A percentile compares a stretch with the other conserved stretches of the same genome.
These are phyloP conservation scores for Pleurotus eryngii DNA, from an alignment of 768 basidiomycete genomes.

Conservation along the genomic window DNA sequence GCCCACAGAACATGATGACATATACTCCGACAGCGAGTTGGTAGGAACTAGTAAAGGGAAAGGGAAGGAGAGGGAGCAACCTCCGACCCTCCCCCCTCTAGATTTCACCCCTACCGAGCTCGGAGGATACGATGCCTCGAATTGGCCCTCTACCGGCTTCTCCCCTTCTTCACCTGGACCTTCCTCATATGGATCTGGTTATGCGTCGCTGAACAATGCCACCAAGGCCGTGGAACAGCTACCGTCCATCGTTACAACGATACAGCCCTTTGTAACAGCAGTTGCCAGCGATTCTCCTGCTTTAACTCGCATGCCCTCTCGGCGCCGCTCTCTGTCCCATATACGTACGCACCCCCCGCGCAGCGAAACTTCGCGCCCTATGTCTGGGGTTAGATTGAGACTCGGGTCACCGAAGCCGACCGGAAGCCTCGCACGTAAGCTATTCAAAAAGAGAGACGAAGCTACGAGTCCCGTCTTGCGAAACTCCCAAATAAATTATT, in stretches of 20 bases:
- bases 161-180: constrained; percentile 30
- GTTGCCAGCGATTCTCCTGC: constrained; percentile 18
- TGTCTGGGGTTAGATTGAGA: constrained; percentile 46
- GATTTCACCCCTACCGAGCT: constrained; percentile 56
- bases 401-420: constrained; percentile 39
- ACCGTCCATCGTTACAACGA: constrained; percentile 20
- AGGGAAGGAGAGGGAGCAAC: constrained; percentile 59
- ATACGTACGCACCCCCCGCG: constrained; percentile 42
- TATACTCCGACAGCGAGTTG: constrained; percentile 11
- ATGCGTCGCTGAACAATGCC: constrained; percentile 8
- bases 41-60: constrained; percentile 24
- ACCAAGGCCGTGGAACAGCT: constrained; percentile 18
- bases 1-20: not conserved
- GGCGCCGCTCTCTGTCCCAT: constrained; percentile 56
- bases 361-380: constrained; percentile 41
- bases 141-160: constrained; percentile 33
- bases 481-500: constrained; percentile 9
- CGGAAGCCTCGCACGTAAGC: constrained; percentile 53
- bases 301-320: constrained; percentile 35
- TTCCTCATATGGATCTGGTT: constrained; percentile 33
- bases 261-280: constrained; percentile 13
- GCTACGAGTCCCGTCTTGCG: constrained; percentile 13
- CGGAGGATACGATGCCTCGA: constrained; percentile 35
- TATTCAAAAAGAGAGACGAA: constrained; percentile 40
- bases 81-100: constrained; percentile 66